phyloP scores from a whole-genome alignment of 129 eudicot genomes.

The Arctium lappa region DNA sequence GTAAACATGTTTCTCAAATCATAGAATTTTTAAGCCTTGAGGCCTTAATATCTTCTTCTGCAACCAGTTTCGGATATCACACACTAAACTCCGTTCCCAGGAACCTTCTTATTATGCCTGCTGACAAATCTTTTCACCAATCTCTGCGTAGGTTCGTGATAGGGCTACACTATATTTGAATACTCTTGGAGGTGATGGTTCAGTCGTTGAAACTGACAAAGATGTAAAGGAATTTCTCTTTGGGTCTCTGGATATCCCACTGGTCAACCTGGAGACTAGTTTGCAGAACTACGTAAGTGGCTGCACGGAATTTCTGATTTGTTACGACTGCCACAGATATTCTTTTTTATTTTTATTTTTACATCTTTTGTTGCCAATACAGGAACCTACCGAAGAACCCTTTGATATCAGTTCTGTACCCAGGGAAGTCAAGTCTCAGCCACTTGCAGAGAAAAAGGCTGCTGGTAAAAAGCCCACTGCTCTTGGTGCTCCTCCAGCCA shows the following conservation, averaged over 20 bases:
- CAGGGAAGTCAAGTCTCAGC: slow-evolving; percentile 76
- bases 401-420: slow-evolving; percentile 80
- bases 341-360: not conserved
- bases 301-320: not conserved
- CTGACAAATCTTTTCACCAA: slow-evolving; percentile 1
- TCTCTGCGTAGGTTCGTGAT: slow-evolving; percentile 77
- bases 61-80: not conserved
- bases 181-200: slow-evolving; percentile 90
- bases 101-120: not conserved
- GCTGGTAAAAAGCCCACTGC: slow-evolving; percentile 80
- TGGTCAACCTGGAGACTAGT: slow-evolving; percentile 78
- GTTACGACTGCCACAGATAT: not conserved
- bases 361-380: slow-evolving; percentile 17
- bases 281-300: slow-evolving; percentile 83
- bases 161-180: slow-evolving; percentile 89
- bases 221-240: slow-evolving; percentile 85
- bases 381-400: slow-evolving; percentile 79
- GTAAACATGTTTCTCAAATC: not conserved
- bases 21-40: not conserved
- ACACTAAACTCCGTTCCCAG: not conserved
- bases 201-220: slow-evolving; percentile 85
- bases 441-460: slow-evolving; percentile 77
- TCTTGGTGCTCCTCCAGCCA: slow-evolving; percentile 61
- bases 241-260: slow-evolving; percentile 80
- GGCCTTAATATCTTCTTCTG: not conserved